Base-by-base conservation (phyloP, 1,139 yeast species). In the Blastobotrys serpentis region DNA sequence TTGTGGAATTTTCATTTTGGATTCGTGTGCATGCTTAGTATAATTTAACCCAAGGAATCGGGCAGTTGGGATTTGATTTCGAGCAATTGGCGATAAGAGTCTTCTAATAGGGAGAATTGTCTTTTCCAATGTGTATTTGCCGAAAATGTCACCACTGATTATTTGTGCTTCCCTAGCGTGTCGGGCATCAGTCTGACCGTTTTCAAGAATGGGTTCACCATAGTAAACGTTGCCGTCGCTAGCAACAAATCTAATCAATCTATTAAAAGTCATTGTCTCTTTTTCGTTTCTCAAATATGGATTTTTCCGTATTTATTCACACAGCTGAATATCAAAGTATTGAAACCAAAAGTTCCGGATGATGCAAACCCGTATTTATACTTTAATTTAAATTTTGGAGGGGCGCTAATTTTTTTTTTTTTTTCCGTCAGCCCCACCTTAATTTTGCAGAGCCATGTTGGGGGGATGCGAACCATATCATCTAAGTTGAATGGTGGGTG, bases 181-280 rank as follows among this genome's bases (percentile, higher is more conserved):
- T 29, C 68, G 56, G 13, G 69, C 60, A 47, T 70, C 73, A 17
- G 44, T 40, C 3, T 53, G 49, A 3, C 63, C 69, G 2, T 56
- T 43, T 10, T 67, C 60, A 11, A 71, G 57, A 34, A 72, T 67
- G 6, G 77, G 77, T 47, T 75, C 76, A n/a, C 79, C 79, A 43
- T 67, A 66, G 57, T 73, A 69, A 18, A 58, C 61, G 39, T 64
- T 59, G 16, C 72, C 73, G 52, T 74, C 76, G 8, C 61, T 48
- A 11, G 74, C 67, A 11, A 71, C 58, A 54, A 75, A 74, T 44
- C 78, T 59, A 14, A 74, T 61, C 40, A 36, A 19, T 11, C 40
- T 18, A 7, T 36, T 14, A 19, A 36, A 17, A 10, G 23, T 25
- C 40, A 36, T 36, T 19, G 13, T 33, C 11, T 8, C 16, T 16